A percentile compares a stretch with the other conserved stretches of the same genome.
These are phyloP conservation scores for Inonotus obliquus DNA, from an alignment of 1,284 basidiomycete genomes.

Conservation along the genomic window DNA sequence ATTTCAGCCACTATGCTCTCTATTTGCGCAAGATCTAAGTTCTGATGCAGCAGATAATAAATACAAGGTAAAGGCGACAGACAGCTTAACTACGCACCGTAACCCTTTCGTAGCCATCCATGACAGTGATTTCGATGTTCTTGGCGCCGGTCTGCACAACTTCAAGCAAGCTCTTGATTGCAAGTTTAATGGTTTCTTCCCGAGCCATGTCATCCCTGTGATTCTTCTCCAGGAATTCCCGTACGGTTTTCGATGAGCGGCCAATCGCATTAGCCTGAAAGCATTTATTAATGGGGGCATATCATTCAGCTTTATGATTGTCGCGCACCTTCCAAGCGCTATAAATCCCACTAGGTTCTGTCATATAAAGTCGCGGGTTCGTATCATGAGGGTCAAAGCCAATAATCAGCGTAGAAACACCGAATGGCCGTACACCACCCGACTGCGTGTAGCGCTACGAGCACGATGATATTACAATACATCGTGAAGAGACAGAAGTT, in stretches of 20 bases:
- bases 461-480: conserved; percentile 4
- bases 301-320: background rate
- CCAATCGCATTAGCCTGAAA: conserved; percentile 93
- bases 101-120: conserved; percentile 90
- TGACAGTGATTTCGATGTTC: conserved; percentile 97
- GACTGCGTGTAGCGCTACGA: conserved; percentile 93
- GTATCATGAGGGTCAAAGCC: conserved; percentile 95
- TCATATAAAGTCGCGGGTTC: conserved; percentile 89
- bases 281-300: background rate
- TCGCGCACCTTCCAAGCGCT: conserved; percentile 92
- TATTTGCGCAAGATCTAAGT: conserved; percentile 81
- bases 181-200: conserved; percentile 91
- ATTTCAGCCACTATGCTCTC: conserved; percentile 89
- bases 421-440: conserved; percentile 97
- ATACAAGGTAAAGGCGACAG: conserved; percentile 9
- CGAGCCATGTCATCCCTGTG: conserved; percentile 87
- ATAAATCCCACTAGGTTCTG: conserved; percentile 97
- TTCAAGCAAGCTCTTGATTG: conserved; percentile 94
- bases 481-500: background rate
- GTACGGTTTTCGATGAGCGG: conserved; percentile 95
- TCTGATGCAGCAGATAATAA: conserved; percentile 41
- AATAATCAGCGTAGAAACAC: conserved; percentile 94
- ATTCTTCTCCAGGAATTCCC: conserved; percentile 99
- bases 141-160: conserved; percentile 99
- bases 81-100: conserved; percentile 52